Percentiles rank a stretch among this genome's conserved stretches.
Conservation (phyloP, 805 yeast species). For the Candida maltosa region DNA sequence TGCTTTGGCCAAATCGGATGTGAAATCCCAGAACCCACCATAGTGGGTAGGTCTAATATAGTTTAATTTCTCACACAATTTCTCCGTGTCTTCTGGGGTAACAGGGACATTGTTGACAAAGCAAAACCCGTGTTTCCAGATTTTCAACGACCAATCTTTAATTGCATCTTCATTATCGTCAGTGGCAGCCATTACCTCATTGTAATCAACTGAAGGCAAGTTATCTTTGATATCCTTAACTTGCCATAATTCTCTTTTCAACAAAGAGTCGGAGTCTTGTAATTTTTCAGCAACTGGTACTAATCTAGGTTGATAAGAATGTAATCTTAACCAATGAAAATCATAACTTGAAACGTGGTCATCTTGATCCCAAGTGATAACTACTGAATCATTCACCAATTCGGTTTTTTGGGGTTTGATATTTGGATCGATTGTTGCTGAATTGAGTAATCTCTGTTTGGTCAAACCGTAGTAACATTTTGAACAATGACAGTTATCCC, state of each 20-base stretch:
- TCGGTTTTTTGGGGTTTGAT: slow-evolving; percentile 18
- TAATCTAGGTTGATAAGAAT: slow-evolving; percentile 51
- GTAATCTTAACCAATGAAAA: slow-evolving; percentile 43
- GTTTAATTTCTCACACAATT: slow-evolving; percentile 53
- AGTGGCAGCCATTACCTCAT: slow-evolving; percentile 37
- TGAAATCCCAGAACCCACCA: slow-evolving; percentile 81
- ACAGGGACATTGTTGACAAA: slow-evolving; percentile 60
- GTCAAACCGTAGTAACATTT: slow-evolving; percentile 53
- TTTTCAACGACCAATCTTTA: slow-evolving; percentile 52
- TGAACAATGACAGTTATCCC: slow-evolving; percentile 62
- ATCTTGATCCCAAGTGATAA: slow-evolving; percentile 39
- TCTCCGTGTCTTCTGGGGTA: slow-evolving; percentile 55
- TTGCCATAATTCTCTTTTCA: slow-evolving; percentile 43
- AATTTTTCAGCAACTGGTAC: slow-evolving; percentile 27
- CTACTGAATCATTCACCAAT: slow-evolving; percentile 10
- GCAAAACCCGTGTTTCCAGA: slow-evolving; percentile 58
- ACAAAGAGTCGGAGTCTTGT: slow-evolving; percentile 21
- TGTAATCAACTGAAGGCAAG: slow-evolving; percentile 49
- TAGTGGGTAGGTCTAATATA: slow-evolving; percentile 68
- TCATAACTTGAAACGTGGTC: slow-evolving; percentile 37
- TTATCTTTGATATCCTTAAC: slow-evolving; percentile 33
- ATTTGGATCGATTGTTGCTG: slow-evolving; percentile 40
- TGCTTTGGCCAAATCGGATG: slow-evolving; percentile 61
- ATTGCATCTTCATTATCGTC: slow-evolving; percentile 41
- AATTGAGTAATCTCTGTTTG: slow-evolving; percentile 56